Evolutionary conservation across 2,329 filamentous ascomycete species (phyloP).

Genomic region (Fusarium denticulatum): DNA sequence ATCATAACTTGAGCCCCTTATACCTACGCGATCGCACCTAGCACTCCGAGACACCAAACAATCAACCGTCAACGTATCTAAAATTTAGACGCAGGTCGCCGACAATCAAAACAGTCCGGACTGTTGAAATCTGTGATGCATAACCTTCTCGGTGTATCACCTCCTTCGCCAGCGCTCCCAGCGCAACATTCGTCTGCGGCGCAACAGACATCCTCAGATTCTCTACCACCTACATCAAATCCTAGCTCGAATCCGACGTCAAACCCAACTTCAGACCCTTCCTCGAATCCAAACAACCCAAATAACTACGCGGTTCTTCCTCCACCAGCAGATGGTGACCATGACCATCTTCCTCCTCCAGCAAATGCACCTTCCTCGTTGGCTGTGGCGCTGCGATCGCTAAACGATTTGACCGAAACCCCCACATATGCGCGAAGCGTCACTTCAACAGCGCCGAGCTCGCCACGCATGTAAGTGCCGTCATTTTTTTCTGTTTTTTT

Average conservation of each 20-base stretch:
- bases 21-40: constrained; percentile 17
- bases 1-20: constrained; percentile 3
- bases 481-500: constrained; percentile 17
- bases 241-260: constrained; percentile 41
- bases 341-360: constrained; percentile 41
- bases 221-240: constrained; percentile 28
- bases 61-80: constrained; percentile 9
- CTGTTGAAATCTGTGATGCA: constrained; percentile 59
- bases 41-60: constrained; percentile 12
- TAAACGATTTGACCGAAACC: constrained; percentile 61
- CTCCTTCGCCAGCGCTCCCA: constrained; percentile 42
- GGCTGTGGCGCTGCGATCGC: constrained; percentile 53
- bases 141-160: constrained; percentile 51
- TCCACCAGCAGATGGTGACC: constrained; percentile 49
- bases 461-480: constrained; percentile 65
- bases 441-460: constrained; percentile 67
- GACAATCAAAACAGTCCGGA: constrained; percentile 54
- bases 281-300: constrained; percentile 39
- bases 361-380: constrained; percentile 47
- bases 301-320: constrained; percentile 48
- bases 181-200: constrained; percentile 44
- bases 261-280: constrained; percentile 27
- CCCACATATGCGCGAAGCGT: constrained; percentile 67
- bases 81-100: constrained; percentile 45
- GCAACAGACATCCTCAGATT: constrained; percentile 43